Conservation (phyloP, 345 rosid genomes). For the Eucalyptus pauciflora region DNA sequence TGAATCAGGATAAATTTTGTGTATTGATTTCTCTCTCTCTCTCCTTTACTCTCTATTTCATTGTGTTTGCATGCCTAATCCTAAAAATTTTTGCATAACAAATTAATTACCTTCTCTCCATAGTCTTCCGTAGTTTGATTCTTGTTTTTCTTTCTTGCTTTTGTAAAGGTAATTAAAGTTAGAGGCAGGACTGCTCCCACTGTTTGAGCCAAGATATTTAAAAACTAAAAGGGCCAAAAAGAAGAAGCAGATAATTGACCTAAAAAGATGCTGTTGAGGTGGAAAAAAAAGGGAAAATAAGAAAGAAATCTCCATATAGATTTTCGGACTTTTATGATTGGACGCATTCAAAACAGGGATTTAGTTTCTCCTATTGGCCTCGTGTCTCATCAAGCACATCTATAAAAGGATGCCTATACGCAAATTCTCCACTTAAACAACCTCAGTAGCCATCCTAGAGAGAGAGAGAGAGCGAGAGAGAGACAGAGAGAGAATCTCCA, state of each 20-base stretch:
- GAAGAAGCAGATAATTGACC: not conserved
- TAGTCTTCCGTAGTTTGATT: not conserved
- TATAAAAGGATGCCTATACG: not conserved
- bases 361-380: not conserved
- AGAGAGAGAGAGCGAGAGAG: not conserved
- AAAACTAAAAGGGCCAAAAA: not conserved
- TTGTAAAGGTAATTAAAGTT: not conserved
- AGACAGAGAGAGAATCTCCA: not conserved
- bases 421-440: not conserved
- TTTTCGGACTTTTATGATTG: not conserved
- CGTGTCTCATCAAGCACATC: not conserved
- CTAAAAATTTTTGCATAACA: not conserved
- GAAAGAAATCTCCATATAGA: not conserved
- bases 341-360: not conserved
- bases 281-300: not conserved
- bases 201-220: not conserved
- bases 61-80: not conserved
- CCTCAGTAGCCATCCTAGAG: not conserved
- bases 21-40: too few relatives aligned
- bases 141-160: not conserved
- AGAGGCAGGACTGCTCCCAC: not conserved
- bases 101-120: not conserved
- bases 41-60: not conserved
- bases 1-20: not conserved
- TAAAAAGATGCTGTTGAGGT: not conserved